A percentile compares a stretch with the other conserved stretches of the same genome.
These are phyloP conservation scores for Megacollybia platyphylla DNA, from an alignment of 1,284 basidiomycete genomes.

Conservation along the genomic window DNA sequence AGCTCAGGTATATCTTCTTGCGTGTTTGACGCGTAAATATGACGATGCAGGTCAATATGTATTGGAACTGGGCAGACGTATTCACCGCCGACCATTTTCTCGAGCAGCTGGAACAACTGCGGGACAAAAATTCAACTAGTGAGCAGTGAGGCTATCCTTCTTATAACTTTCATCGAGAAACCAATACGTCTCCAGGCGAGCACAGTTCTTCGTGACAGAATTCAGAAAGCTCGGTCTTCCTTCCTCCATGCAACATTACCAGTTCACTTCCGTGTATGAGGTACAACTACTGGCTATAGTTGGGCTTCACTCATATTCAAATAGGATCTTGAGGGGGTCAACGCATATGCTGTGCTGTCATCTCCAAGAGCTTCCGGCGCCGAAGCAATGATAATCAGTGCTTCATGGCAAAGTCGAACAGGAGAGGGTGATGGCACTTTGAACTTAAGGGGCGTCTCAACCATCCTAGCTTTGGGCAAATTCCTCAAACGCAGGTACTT, in stretches of 20 bases:
- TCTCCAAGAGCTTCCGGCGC: conserved; percentile 83
- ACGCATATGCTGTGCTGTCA: conserved; percentile 73
- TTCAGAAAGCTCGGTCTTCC: conserved; percentile 62
- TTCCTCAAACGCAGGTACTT: conserved; percentile 64
- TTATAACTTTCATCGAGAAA: conserved; percentile 3
- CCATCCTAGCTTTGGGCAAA: conserved; percentile 68
- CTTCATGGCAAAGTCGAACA: conserved; percentile 72
- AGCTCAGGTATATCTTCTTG: conserved; percentile 47
- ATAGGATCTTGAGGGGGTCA: conserved; percentile 42
- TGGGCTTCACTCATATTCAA: not conserved
- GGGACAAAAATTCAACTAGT: conserved; percentile 51
- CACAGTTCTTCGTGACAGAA: conserved; percentile 40
- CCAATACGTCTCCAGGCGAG: conserved; percentile 35
- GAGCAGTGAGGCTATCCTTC: conserved; percentile 42
- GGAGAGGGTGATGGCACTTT: conserved; percentile 42
- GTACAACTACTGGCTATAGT: not conserved
- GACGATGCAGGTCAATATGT: conserved; percentile 62
- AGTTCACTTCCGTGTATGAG: conserved; percentile 28
- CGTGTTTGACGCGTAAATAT: not conserved
- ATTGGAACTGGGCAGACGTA: conserved; percentile 85
- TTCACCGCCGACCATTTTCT: conserved; percentile 73
- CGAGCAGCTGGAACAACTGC: conserved; percentile 50
- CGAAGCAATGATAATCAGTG: conserved; percentile 84
- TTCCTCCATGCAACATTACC: conserved; percentile 57
- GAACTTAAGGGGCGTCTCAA: conserved; percentile 84